phyloP scores from a whole-genome alignment of 768 basidiomycete genomes.

The Lepiota venenata region DNA sequence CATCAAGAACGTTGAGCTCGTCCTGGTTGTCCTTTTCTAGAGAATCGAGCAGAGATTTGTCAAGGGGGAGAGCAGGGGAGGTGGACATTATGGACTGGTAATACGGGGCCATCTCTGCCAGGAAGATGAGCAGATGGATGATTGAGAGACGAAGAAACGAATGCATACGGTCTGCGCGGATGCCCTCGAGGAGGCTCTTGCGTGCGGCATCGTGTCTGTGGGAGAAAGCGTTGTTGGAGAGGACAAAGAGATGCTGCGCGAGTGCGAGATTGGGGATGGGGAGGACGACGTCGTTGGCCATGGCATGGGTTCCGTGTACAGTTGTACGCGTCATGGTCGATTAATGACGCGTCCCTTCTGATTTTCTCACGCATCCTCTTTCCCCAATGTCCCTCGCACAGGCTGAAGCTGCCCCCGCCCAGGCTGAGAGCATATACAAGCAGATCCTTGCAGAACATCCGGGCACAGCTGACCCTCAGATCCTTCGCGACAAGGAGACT shows the following conservation, averaged over 20 bases:
- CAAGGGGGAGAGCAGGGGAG: constrained; percentile 41
- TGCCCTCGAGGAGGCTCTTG: constrained; percentile 62
- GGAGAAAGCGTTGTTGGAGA: constrained; percentile 57
- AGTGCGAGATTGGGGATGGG: constrained; percentile 86
- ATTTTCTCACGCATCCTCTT: constrained; percentile 2
- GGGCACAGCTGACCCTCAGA: constrained; percentile 32
- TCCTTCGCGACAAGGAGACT: constrained; percentile 75
- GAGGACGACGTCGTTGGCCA: constrained; percentile 83
- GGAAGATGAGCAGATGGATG: not conserved
- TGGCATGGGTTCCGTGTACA: constrained; percentile 24
- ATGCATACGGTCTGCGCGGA: constrained; percentile 74
- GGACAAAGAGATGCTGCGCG: constrained; percentile 74
- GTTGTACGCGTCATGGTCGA: not conserved
- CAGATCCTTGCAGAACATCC: constrained; percentile 49
- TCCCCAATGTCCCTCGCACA: constrained; percentile 48
- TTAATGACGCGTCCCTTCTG: constrained; percentile 6
- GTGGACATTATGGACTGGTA: constrained; percentile 57
- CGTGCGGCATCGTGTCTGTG: constrained; percentile 68
- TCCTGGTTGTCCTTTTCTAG: constrained; percentile 71
- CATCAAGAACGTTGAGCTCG: constrained; percentile 72
- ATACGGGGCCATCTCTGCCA: constrained; percentile 85
- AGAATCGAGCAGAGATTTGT: constrained; percentile 47
- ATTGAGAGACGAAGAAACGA: constrained; percentile 3
- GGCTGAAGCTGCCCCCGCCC: constrained; percentile 56
- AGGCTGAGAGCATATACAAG: constrained; percentile 75